Base-by-base conservation (phyloP, 1,284 basidiomycete genomes). In the Irpex sp. region DNA sequence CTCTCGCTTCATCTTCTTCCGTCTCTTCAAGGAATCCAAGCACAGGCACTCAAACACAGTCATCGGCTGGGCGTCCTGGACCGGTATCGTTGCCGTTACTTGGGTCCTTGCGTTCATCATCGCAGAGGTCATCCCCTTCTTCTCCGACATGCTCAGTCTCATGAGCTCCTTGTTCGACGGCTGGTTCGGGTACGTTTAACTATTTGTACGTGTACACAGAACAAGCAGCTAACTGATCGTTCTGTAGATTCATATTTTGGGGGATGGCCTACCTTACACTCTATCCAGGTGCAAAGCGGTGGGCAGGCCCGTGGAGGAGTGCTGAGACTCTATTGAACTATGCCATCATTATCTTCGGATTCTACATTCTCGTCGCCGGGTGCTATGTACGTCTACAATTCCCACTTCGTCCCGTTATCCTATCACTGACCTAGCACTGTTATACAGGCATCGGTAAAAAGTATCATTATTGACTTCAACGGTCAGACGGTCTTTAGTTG, bases 71-170 rank as follows among this genome's bases (percentile, higher is more conserved):
- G 68, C 73, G 0, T 72, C 75, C 0, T 91, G 88, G 88, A 72
- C 79, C 11, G 79, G 70, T 0, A 85, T 89, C 71, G 79, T 86
- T 58, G 76, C 80, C 21, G 69, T 71, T 36, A 82, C 84, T 9
- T 91, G 88, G 87, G 69, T 82, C 11, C 64, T 85, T 36, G 85
- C 82, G 0, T 91, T 86, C 73, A 70, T 89, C 61, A 85, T 91
- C 61, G 87, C 79, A 5, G 78, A 81, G 66, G 71, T 80, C 60
- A 79, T 82, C 57, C 81, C 80, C 2, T 82, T 82, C 75, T 82
- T 82, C 72, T 77, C 75, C 3, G 80, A 82, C 69, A 76, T 82
- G 76, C 73, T 82, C 21, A 77, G 74, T 54, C 68, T 81, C 58
- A 81, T 81, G 79, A 77, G 76, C 64, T 79, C 79, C 11, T 72